Conservation (phyloP, 768 basidiomycete species). For the Suillus lakei region DNA sequence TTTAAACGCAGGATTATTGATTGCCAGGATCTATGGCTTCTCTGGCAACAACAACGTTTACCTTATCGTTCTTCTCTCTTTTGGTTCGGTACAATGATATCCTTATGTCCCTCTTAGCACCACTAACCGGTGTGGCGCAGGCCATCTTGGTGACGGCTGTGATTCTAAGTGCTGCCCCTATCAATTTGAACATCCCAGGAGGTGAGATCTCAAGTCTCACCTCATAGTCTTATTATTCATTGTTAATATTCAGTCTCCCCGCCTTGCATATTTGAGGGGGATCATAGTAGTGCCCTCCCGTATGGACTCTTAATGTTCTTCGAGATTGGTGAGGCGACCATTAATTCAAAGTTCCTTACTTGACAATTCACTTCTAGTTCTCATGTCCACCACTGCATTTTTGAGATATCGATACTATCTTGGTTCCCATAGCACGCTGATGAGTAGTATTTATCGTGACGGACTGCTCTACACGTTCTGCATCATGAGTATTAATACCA, state of each 20-base stretch:
- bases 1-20: neutral
- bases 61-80: neutral
- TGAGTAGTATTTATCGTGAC: slow-evolving; percentile 9
- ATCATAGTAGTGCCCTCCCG: neutral
- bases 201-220: neutral
- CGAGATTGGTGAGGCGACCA: slow-evolving; percentile 9
- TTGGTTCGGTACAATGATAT: neutral
- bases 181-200: neutral
- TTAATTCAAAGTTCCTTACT: neutral
- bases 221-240: neutral
- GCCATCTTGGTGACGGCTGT: neutral
- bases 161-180: slow-evolving; percentile 1
- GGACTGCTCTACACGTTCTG: slow-evolving; percentile 3
- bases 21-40: neutral
- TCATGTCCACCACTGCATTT: slow-evolving; percentile 5
- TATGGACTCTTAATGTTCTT: slow-evolving; percentile 9
- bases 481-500: neutral
- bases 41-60: neutral
- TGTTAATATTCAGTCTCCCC: neutral
- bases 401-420: slow-evolving; percentile 10
- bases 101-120: neutral
- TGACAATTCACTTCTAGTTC: neutral
- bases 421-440: slow-evolving; percentile 3
- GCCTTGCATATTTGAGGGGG: slow-evolving; percentile 5
- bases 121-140: neutral